Percentiles rank a stretch among this genome's conserved stretches.
These are phyloP conservation scores for Fagus crenata DNA, from an alignment of 306 rosid species.

Conservation along the genomic window DNA sequence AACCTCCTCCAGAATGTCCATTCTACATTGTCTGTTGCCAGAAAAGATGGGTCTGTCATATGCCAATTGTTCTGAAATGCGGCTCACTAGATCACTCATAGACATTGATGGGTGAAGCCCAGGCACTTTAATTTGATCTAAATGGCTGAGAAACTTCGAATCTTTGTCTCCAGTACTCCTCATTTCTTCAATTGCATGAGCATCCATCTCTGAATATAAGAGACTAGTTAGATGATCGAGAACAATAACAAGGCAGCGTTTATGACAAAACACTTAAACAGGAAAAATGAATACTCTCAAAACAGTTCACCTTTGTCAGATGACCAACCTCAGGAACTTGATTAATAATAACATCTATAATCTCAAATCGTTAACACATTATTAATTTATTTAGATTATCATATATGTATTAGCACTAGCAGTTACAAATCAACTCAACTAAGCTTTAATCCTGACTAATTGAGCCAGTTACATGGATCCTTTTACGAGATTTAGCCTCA, in stretches of 20 bases:
- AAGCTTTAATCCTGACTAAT: too few relatives aligned
- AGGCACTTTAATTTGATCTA: slow-evolving; percentile 62
- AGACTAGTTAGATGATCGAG: slow-evolving; percentile 10
- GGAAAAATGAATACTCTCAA: background rate
- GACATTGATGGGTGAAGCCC: slow-evolving; percentile 70
- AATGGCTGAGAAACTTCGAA: slow-evolving; percentile 44
- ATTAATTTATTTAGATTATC: too few relatives aligned
- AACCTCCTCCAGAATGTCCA: slow-evolving; percentile 59
- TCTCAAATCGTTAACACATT: too few relatives aligned
- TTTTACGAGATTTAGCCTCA: too few relatives aligned
- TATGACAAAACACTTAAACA: background rate
- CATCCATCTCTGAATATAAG: slow-evolving; percentile 38
- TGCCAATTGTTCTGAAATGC: slow-evolving; percentile 60
- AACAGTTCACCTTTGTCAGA: background rate
- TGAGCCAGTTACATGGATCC: too few relatives aligned
- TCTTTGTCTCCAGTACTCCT: slow-evolving; percentile 40
- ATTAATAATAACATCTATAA: too few relatives aligned
- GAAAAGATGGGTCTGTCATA: slow-evolving; percentile 35
- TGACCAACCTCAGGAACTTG: background rate
- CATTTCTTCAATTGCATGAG: slow-evolving; percentile 33
- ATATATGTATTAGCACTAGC: too few relatives aligned
- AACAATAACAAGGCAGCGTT: background rate
- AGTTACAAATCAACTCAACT: too few relatives aligned
- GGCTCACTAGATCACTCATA: slow-evolving; percentile 63
- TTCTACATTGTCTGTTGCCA: slow-evolving; percentile 37